Conservation (phyloP, 2,329 filamentous ascomycete species). For the Dothidotthia symphoricarpi region DNA sequence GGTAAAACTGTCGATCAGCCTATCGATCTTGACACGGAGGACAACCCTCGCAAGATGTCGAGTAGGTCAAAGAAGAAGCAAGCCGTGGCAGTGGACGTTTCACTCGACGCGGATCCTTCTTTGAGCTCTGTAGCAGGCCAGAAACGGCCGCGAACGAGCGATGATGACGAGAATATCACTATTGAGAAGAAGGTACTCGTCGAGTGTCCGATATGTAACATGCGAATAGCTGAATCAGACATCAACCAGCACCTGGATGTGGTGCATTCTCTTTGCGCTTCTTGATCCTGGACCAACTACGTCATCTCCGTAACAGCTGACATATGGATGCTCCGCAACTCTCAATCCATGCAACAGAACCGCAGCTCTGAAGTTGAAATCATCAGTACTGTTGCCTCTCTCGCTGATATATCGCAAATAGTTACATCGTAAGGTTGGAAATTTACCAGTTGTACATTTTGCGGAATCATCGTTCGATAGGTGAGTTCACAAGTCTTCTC, state of each 20-base stretch:
- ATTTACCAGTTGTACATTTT: too few relatives aligned
- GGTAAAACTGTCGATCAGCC: conserved; percentile 11
- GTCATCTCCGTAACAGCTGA: conserved; percentile 6
- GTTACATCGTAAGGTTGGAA: too few relatives aligned
- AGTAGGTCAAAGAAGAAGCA: conserved; percentile 8
- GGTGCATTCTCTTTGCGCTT: conserved; percentile 20
- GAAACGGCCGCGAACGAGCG: conserved; percentile 18
- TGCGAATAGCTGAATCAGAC: conserved; percentile 25
- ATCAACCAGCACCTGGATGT: conserved; percentile 45
- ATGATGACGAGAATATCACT: conserved; percentile 11
- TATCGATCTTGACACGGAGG: conserved; percentile 9
- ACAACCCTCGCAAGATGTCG: conserved; percentile 4
- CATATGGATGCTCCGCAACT: too few relatives aligned
- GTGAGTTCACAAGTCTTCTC: too few relatives aligned
- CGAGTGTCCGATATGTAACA: conserved; percentile 43
- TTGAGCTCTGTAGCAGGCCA: conserved; percentile 8
- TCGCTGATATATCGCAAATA: too few relatives aligned
- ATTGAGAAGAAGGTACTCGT: conserved; percentile 27
- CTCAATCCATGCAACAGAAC: too few relatives aligned
- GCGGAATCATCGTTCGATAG: too few relatives aligned
- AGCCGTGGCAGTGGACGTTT: conserved; percentile 6
- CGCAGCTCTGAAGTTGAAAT: too few relatives aligned
- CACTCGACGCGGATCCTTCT: conserved; percentile 2
- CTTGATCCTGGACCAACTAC: conserved; percentile 6
- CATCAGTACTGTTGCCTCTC: too few relatives aligned